Conservation (phyloP, 306 rosid genomes). For the Malus domestica region ASM211411v1 NC_041793.1:875001-875500, state of each 20-base stretch:
- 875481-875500: slow-evolving; percentile 44
- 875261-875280: slow-evolving; percentile 71
- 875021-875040: slow-evolving; percentile 90
- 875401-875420: slow-evolving; percentile 98
- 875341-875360: slow-evolving; percentile 83
- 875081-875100: slow-evolving; percentile 70
- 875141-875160: slow-evolving; percentile 76
- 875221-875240: slow-evolving; percentile 81
- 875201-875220: slow-evolving; percentile 75
- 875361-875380: slow-evolving; percentile 86
- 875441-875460: slow-evolving; percentile 84
- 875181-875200: slow-evolving; percentile 87
- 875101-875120: slow-evolving; percentile 99
- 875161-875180: slow-evolving; percentile 69
- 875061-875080: slow-evolving; percentile 85
- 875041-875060: slow-evolving; percentile 80
- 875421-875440: slow-evolving; percentile 87
- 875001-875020: slow-evolving; percentile 93
- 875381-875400: slow-evolving; percentile 92
- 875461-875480: slow-evolving; percentile 61
- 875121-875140: slow-evolving; percentile 58
- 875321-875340: slow-evolving; percentile 94
- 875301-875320: slow-evolving; percentile 67
- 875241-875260: slow-evolving; percentile 89
- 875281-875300: slow-evolving; percentile 97